These are phyloP conservation scores for Vigna unguiculata DNA, from an alignment of 306 rosid species.

Conservation along the genomic window DNA sequence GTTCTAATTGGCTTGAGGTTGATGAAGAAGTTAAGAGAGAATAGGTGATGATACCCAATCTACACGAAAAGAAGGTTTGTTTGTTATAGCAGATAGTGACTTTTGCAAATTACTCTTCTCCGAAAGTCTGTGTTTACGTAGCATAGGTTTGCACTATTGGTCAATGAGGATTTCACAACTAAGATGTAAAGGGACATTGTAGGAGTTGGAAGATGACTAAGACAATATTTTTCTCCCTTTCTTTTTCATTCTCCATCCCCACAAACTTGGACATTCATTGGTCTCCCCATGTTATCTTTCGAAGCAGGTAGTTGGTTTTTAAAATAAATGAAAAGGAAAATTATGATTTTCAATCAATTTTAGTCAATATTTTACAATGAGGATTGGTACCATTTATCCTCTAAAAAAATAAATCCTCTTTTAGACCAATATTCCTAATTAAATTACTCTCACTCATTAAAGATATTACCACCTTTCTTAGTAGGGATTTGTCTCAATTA, in stretches of 20 bases:
- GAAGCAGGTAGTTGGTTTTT: constrained; percentile 38
- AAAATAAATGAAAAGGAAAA: no score
- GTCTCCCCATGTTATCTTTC: constrained; percentile 42
- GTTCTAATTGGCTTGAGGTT: constrained; percentile 50
- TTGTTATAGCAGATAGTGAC: constrained; percentile 37
- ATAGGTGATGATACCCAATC: constrained; percentile 35
- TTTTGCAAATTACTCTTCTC: constrained; percentile 14
- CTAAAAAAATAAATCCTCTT: no score
- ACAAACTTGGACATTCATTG: constrained; percentile 49
- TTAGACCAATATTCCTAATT: no score
- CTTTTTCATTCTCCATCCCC: constrained; percentile 28
- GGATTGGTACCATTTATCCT: no score
- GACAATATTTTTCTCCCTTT: constrained; percentile 28
- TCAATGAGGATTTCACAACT: constrained; percentile 40
- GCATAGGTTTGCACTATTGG: constrained; percentile 45
- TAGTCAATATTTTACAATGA: no score
- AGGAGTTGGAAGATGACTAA: constrained; percentile 51
- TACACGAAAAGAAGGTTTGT: constrained; percentile 29
- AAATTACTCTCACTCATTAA: no score
- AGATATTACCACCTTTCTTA: no score
- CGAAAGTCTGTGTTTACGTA: constrained; percentile 41
- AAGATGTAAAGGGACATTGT: constrained; percentile 38
- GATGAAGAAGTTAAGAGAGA: constrained; percentile 38
- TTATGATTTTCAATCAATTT: no score
- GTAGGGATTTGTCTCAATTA: no score